Evolutionary conservation across 2,329 filamentous ascomycete species (phyloP).

Genomic region (Periconia sp.): DNA sequence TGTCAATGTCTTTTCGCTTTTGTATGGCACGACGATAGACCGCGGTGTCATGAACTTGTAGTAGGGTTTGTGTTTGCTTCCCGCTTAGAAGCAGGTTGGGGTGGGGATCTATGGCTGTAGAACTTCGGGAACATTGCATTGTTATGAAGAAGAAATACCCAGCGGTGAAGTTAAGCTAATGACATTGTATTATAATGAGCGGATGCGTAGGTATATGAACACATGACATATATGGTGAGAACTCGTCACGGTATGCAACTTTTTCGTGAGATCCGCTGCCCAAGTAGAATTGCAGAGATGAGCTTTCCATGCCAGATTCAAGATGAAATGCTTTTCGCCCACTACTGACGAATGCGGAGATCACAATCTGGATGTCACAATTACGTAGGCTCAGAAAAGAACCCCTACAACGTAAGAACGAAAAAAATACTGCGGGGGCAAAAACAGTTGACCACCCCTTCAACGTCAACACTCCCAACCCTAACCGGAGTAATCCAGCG

Average conservation of each 20-base stretch:
- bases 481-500: conserved; percentile 46
- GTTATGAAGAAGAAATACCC: conserved; percentile 24
- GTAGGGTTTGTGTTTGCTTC: neutral
- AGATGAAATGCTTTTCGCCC: no score
- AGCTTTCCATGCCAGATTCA: no score
- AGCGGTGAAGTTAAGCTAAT: conserved; percentile 10
- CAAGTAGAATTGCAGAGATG: no score
- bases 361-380: no score
- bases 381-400: neutral
- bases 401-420: neutral
- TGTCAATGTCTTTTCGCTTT: conserved; percentile 7
- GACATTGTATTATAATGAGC: conserved; percentile 11
- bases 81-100: neutral
- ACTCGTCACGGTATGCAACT: neutral
- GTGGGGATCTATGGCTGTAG: conserved; percentile 5
- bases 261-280: no score
- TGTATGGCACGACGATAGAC: conserved; percentile 25
- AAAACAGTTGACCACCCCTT: conserved; percentile 46
- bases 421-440: no score
- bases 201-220: conserved; percentile 15
- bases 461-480: conserved; percentile 44
- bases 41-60: no score
- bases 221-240: neutral
- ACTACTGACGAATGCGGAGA: no score
- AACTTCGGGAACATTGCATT: conserved; percentile 19